Conservation (phyloP, 1,284 basidiomycete species). For the Takashimella koratensis region DNA sequence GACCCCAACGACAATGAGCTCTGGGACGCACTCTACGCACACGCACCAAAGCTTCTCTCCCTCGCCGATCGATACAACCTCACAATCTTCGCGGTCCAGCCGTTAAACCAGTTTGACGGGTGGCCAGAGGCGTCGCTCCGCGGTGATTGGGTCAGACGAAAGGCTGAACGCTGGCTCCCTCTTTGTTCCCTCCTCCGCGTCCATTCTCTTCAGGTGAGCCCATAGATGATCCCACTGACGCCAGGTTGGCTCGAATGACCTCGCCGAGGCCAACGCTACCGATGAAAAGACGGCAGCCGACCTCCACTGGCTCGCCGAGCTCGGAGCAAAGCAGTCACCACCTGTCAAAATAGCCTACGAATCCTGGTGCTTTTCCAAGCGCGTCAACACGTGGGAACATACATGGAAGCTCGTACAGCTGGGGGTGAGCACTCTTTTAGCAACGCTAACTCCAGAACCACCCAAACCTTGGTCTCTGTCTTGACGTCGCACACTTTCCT, state of each 20-base stretch:
- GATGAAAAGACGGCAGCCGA: slow-evolving; percentile 9
- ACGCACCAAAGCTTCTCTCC: background rate
- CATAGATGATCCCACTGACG: too few species aligned
- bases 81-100: slow-evolving; percentile 2
- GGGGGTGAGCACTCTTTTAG: slow-evolving; percentile 11
- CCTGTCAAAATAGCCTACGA: slow-evolving; percentile 18
- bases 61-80: slow-evolving; percentile 1
- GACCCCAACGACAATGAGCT: slow-evolving; percentile 5
- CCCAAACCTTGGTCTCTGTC: slow-evolving; percentile 14
- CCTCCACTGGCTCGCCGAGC: slow-evolving; percentile 12
- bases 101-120: slow-evolving; percentile 10
- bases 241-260: slow-evolving; percentile 13
- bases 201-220: slow-evolving; percentile 14
- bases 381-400: slow-evolving; percentile 8
- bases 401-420: slow-evolving; percentile 12
- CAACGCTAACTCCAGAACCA: too few species aligned
- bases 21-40: slow-evolving; percentile 5
- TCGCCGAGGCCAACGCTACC: slow-evolving; percentile 3
- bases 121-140: slow-evolving; percentile 3
- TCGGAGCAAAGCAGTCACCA: slow-evolving; percentile 2
- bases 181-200: slow-evolving; percentile 11
- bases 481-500: slow-evolving; percentile 10
- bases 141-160: slow-evolving; percentile 2
- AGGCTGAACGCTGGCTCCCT: slow-evolving; percentile 6
- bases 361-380: slow-evolving; percentile 12